Percentiles rank a stretch among this genome's conserved stretches.
These are phyloP conservation scores for Carex parvula DNA, from an alignment of 176 grass and related monocot genomes.

Conservation along the genomic window DNA sequence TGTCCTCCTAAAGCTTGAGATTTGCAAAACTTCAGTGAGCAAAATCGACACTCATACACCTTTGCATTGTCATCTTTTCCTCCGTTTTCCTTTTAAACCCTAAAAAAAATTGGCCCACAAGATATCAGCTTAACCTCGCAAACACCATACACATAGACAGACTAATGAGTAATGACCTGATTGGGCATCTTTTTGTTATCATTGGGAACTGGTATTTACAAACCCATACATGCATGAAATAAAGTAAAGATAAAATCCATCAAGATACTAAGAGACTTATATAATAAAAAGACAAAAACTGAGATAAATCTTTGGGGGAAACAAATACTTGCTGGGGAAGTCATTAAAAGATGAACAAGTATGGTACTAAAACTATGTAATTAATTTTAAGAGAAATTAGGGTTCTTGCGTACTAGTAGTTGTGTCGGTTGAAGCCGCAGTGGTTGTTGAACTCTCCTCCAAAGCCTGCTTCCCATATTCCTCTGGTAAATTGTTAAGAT, in stretches of 20 bases:
- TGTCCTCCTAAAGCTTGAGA: slow-evolving; percentile 97
- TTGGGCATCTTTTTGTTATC: too few relatives aligned
- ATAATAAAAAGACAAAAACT: neutral
- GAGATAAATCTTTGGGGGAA: neutral
- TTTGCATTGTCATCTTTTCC: slow-evolving; percentile 68
- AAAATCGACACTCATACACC: slow-evolving; percentile 93
- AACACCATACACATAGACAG: neutral
- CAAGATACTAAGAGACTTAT: too few relatives aligned
- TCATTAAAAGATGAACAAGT: neutral
- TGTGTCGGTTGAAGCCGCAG: slow-evolving; percentile 59
- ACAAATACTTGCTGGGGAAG: neutral
- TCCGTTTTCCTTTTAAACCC: slow-evolving; percentile 80
- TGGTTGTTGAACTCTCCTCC: slow-evolving; percentile 87
- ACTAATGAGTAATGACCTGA: neutral
- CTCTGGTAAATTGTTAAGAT: slow-evolving; percentile 95
- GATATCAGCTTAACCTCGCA: neutral
- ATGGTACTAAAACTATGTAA: neutral
- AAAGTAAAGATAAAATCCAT: neutral
- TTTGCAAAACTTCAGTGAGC: slow-evolving; percentile 92
- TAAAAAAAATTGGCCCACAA: slow-evolving; percentile 24
- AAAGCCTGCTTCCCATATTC: slow-evolving; percentile 73
- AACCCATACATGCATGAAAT: neutral
- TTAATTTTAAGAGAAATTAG: slow-evolving; percentile 9
- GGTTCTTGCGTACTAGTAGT: slow-evolving; percentile 34
- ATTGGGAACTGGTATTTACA: too few relatives aligned